phyloP scores from a whole-genome alignment of 768 basidiomycete species.

The Leccinellum albellum region DNA sequence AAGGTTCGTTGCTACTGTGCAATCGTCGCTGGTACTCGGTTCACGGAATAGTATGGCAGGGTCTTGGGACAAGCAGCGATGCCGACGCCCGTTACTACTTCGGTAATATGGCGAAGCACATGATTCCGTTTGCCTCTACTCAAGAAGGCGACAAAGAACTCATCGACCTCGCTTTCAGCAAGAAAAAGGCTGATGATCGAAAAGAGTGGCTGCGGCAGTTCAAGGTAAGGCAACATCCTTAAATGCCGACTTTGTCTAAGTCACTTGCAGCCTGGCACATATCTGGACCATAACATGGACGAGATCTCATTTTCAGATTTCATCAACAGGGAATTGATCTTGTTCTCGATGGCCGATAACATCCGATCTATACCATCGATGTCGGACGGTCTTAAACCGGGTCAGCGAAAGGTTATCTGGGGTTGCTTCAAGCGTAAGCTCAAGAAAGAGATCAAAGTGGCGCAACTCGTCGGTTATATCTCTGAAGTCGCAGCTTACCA shows the following conservation, averaged over 20 bases:
- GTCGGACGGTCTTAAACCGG: slow-evolving; percentile 93
- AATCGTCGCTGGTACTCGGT: background rate
- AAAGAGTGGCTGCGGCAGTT: slow-evolving; percentile 98
- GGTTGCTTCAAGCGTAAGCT: slow-evolving; percentile 93
- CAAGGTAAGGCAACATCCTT: slow-evolving; percentile 46
- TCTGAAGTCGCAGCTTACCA: slow-evolving; percentile 94
- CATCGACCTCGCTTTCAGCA: slow-evolving; percentile 98
- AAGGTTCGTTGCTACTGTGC: slow-evolving; percentile 60
- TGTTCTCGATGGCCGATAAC: slow-evolving; percentile 99
- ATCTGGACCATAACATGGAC: slow-evolving; percentile 80
- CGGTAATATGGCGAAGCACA: slow-evolving; percentile 85
- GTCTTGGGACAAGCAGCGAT: slow-evolving; percentile 91
- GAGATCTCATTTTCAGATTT: slow-evolving; percentile 90
- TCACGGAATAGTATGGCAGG: slow-evolving; percentile 45
- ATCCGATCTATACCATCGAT: slow-evolving; percentile 95
- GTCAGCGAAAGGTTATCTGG: slow-evolving; percentile 96
- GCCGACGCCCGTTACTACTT: slow-evolving; percentile 93
- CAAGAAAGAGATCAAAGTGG: slow-evolving; percentile 91
- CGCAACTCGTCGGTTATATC: slow-evolving; percentile 94
- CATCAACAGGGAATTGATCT: slow-evolving; percentile 95
- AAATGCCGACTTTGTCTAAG: background rate
- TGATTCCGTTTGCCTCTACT: slow-evolving; percentile 84
- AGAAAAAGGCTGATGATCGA: slow-evolving; percentile 97
- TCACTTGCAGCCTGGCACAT: slow-evolving; percentile 80
- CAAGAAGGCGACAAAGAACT: slow-evolving; percentile 81